Base-by-base conservation (phyloP, 768 basidiomycete genomes). In the Kwoniella shandongensis region DNA sequence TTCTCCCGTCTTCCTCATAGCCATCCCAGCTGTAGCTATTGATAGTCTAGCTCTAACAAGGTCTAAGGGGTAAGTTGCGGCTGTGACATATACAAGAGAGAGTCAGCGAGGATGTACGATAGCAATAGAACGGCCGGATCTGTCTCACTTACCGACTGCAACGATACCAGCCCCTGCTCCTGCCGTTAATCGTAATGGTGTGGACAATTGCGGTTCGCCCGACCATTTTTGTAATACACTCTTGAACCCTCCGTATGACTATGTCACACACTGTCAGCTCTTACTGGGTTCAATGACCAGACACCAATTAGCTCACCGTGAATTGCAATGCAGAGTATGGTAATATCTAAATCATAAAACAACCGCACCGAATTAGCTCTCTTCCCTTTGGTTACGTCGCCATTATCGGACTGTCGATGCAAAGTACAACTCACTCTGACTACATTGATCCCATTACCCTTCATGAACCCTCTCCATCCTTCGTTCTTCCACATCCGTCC, bases 111-210 rank as follows among this genome's bases (percentile, higher is more conserved):
- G 32, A 13, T 13, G 13, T 32, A 6, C 13, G 7, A 32, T 32
- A 6, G 32, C 32, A 32, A 13, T 32, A 32, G 15, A 29, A 22
- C 23, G 23, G 44, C 1, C 29, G 2, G 11, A 22, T 22, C 18
- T 26, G 39, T 25, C 20, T 12, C 11, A 83, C 88, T 72, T 70
- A 91, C 91, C 89, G 61, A 99, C 94, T 58, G 91, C 92, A 8
- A 89, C 88, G 61, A 98, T 89, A 25, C 94, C 94, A 47, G 94
- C 94, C 12, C 94, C 78, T 18, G 91, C 91, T 61, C 94, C 94
- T 52, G 89, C 86, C 1, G 84, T 79, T 39, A 99, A 80, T 54
- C 94, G 83, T 62, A 87, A 87, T 1, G 88, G 88, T 40, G 93
- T 97, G 78, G 96, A 91, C 17, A 99, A 82, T 63, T 86, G 82